Base-by-base conservation (phyloP, 148 eudicot genomes). In the Heliamphora exappendiculata region DNA sequence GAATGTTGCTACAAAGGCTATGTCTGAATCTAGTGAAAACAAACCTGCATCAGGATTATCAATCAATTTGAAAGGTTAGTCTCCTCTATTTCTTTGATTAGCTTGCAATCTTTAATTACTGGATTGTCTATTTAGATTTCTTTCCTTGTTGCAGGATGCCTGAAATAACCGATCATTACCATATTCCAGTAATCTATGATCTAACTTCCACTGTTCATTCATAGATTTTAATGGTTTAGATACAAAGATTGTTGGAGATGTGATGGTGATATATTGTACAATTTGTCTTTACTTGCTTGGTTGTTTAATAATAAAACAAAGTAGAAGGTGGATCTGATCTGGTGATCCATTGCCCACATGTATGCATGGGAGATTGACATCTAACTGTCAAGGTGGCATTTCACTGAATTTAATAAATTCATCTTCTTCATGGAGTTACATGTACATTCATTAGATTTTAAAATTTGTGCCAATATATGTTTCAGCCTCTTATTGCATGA, bases 61-160 rank as follows among this genome's bases (percentile, higher is more conserved):
- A 45, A 88, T 94, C 47, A 71, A 94, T 81, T 81, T 94, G 82
- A 89, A 73, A 94, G 98, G 98, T 93, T 58, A 22, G 81, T 73
- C 41, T 44, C 10, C 67, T 75, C 47, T 55, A 42, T 31, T 74
- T 16, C 42, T 71, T 68, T 59, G 5, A 5, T 74, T 58, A 34
- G 13, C 24, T 5, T 24, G 10, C 14, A 54, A 76, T 68, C 68
- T 26, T 33, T 42, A 22, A 34, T 22, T 75, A 45, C 7, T 41
- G 49, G 17, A 45, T 34, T 7, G 16, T 3, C 13, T 57, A 19
- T 26, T n/a, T 47, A 36, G 76, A 28, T 51, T 45, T 72, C 59
- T 37, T 72, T 72, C 51, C 55, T 77, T 28, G 58, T 50, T 4
- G 29, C 28, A 5, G 41, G 16, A 69, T 16, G 22, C 51, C 42